phyloP scores from a whole-genome alignment of 441 rosid genomes.

The Cnidoscolus chayamansa region DNA sequence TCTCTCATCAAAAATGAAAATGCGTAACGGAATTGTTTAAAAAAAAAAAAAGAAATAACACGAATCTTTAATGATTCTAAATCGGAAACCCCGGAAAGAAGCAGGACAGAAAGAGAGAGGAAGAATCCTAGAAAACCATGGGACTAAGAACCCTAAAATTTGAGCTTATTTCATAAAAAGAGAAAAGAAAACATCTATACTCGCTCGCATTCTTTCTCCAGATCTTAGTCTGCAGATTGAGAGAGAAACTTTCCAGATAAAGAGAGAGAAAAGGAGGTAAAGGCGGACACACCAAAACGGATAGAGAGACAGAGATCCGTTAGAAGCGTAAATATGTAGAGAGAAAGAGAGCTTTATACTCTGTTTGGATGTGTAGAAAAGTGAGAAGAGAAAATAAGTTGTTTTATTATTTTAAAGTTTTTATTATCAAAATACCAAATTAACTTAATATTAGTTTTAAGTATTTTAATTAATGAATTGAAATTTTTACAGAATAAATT shows the following conservation, averaged over 20 bases:
- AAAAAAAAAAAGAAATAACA: not conserved
- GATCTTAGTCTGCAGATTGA: slow-evolving; percentile 20
- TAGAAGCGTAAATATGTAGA: slow-evolving; percentile 18
- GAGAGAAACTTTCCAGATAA: not conserved
- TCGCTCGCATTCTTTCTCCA: slow-evolving; percentile 15
- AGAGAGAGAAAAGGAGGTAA: not conserved
- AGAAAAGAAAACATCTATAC: not conserved
- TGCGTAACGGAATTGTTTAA: not conserved
- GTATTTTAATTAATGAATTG: too few relatives aligned
- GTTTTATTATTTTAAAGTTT: too few relatives aligned
- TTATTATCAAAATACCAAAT: too few relatives aligned
- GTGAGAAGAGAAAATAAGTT: too few relatives aligned
- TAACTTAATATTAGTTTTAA: too few relatives aligned
- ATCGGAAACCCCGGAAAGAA: slow-evolving; percentile 32
- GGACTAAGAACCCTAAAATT: slow-evolving; percentile 6
- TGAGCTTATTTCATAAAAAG: not conserved
- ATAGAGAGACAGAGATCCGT: slow-evolving; percentile 21
- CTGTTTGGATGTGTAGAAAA: too few relatives aligned
- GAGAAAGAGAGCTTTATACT: slow-evolving; percentile 2
- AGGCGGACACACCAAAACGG: too few relatives aligned
- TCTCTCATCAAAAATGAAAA: slow-evolving; percentile 27
- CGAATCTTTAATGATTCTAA: slow-evolving; percentile 31
- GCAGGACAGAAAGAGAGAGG: slow-evolving; percentile 19
- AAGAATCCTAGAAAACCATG: slow-evolving; percentile 31
- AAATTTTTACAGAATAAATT: too few relatives aligned